Base-by-base conservation (phyloP, 2,329 filamentous ascomycete genomes). In the Colletotrichum navitas region DNA sequence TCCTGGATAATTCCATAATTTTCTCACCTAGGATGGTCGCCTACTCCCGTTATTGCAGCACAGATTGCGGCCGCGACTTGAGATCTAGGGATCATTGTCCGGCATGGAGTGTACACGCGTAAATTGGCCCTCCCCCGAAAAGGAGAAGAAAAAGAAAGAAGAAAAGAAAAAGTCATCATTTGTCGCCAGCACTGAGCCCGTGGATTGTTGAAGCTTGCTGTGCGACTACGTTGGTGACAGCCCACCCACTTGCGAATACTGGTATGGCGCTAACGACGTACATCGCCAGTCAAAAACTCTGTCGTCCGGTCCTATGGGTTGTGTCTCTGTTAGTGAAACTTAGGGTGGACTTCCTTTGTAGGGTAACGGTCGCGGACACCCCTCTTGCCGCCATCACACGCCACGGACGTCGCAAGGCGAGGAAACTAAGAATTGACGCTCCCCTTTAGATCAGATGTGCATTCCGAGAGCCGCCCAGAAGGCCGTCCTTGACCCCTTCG, bases 121-220 rank as follows among this genome's bases (percentile, higher is more conserved):
- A 64, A 65, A 63, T 71, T 76, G 71, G 74, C 77, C 76, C 78
- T 3, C 32, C 66, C 39, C 41, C 12, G 12, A 39, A 39, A 14
- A 39, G 12, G 12, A 39, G 12, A 4, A 29, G 29, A 29, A 29
- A 29, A 29, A 29, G 29, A 29, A 29, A 29, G 2, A 29, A 29
- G 1, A 5, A 34, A 34, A 34, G 10, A 34, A 34, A 52, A 26
- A n/a, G 26, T 45, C 59, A 51, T 55, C 36, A 63, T 63, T 63
- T 47, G 60, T 60, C 65, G 43, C 69, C 39, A 60, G n/a, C 36
- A 64, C 36, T 51, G 24, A 68, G 58, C 51, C 32, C 54, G 69
- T 61, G 60, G 64, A 43, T 47, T 64, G 59, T 34, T 49, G 39
- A 72, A 72, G 60, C 69, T 72, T 69, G 65, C 69, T 64, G 59